These are phyloP conservation scores for Flaveria sonorensis DNA, from an alignment of 129 eudicot species.

Conservation along the genomic window DNA sequence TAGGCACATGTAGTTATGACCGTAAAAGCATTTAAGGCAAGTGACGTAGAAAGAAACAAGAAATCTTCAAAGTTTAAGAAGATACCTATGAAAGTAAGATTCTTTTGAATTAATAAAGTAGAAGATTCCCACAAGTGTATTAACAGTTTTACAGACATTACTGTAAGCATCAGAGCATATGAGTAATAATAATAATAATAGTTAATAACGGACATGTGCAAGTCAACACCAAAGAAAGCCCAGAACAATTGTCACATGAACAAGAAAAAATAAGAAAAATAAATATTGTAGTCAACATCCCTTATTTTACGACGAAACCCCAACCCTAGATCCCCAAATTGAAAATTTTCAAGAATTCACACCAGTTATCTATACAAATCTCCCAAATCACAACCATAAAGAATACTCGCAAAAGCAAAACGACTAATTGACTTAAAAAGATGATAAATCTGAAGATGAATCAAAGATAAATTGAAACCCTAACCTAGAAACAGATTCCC, in stretches of 20 bases:
- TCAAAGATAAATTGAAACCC: conserved; percentile 31
- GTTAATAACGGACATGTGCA: not conserved
- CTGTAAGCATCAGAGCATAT: too few relatives aligned
- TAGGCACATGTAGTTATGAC: not conserved
- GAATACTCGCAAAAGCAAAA: not conserved
- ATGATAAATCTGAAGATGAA: conserved; percentile 21
- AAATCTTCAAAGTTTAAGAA: not conserved
- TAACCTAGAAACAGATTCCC: conserved; percentile 31
- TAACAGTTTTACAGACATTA: not conserved
- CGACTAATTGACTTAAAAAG: conserved; percentile 16
- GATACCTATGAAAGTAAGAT: not conserved
- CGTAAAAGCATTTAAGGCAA: not conserved
- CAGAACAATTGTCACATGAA: not conserved
- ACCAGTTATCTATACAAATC: conserved; percentile 2
- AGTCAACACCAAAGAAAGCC: conserved; percentile 12
- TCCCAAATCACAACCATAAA: conserved; percentile 22
- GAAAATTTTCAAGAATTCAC: not conserved
- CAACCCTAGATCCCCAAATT: conserved; percentile 50
- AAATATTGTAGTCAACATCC: not conserved
- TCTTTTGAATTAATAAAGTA: too few relatives aligned
- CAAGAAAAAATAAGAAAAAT: conserved; percentile 6
- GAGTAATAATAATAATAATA: not conserved
- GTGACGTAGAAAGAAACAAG: not conserved
- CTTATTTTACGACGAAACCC: conserved; percentile 21
- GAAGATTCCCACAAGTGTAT: not conserved